Evolutionary conservation across 306 rosid species (phyloP), one percentile per base, ranked within the genome.

Genomic region (Vigna unguiculata): DNA sequence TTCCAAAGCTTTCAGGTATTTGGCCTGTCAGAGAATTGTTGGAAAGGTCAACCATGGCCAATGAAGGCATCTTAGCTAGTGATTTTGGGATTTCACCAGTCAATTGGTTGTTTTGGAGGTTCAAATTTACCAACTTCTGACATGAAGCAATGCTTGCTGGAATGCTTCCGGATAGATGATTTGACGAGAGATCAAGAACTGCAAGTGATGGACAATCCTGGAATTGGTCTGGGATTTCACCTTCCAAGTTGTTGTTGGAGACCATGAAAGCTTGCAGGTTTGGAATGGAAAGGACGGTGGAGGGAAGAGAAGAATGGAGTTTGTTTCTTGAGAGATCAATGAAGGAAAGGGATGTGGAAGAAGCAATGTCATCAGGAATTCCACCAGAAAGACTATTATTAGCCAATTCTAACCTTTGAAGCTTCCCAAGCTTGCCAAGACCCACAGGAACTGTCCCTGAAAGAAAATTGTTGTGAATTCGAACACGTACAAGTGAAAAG

Each of bases 171-270:
- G 87, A 76, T 69, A 95, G 78, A 66, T 38, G 82, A 78, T 95
- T 95, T 11, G 92, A 89, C 13, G 97, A 95, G 80, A 95, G 92
- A 78, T 92, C 97, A 60, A 95, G 93, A 40, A 87, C 81, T 38
- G 92, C 81, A 57, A 95, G 93, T 28, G 99, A 87, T 55, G 97
- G 97, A 79, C 89, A 87, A 19, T 95, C 99, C 85, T 92, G 97
- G 84, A 90, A 91, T 58, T 95, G 97, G 62, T 83, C 88, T 13
- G 97, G 97, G 30, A 95, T 92, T 66, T 84, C 86, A 64, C 97
- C 98, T 55, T 74, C 89, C 64, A 95, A 86, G 80, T 85, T 75
- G 64, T 95, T 95, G 24, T 88, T 75, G 25, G 99, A 89, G 63
- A 88, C 92, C 57, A 87, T 70, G 83, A 95, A 89, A 60, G 87